Base-by-base conservation (phyloP, 2,329 filamentous ascomycete species). In the Gnomoniopsis smithogilvyi region DNA sequence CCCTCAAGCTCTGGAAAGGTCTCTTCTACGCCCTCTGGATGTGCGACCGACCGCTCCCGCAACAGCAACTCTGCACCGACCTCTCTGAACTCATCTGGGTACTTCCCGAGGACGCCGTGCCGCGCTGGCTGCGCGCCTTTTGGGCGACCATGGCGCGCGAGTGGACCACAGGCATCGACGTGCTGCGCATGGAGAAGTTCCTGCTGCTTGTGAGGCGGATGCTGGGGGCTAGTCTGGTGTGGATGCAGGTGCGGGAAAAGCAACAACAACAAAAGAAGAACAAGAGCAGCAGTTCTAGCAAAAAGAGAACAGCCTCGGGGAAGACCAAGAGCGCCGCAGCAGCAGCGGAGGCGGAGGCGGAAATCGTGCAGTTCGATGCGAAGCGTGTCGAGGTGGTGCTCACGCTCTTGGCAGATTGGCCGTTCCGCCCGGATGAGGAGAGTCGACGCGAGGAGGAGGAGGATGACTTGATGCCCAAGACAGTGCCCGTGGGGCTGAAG, bases 1-100 rank as follows among this genome's bases (percentile, higher is more conserved):
- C 91, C 52, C 80, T 94, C 62, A 96, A 96, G 78, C 83, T 98
- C 64, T 96, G 92, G 92, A 96, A 96, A 71, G 94, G 92, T 6
- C 84, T 98, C 21, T 97, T 95, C 79, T 97, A 92, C 80, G 89
- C 88, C 69, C 85, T 95, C 68, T 97, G 92, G 89, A 95, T 96
- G 87, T 92, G 89, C 73, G 93, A 97, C 79, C 90, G 92, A 51
- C 88, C 92, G 12, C 77, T 87, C n/a, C 88, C 90, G 2, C 94
- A 97, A 78, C 92, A 96, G 78, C 84, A 84, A 47, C 88, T 98
- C 49, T 90, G 90, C 66, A 77, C 81, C 65, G 88, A 93, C 63
- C 88, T 98, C 57, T 90, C 92, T 47, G 82, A 76, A 1, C 84
- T 97, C 51, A 73, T 89, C 48, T 80, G 83, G 63, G 75, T 80